Evolutionary conservation across 192 early-diverging fungal genomes (phyloP), one percentile per base, ranked within the genome.

Genomic region (Spizellomyces sp.): DNA sequence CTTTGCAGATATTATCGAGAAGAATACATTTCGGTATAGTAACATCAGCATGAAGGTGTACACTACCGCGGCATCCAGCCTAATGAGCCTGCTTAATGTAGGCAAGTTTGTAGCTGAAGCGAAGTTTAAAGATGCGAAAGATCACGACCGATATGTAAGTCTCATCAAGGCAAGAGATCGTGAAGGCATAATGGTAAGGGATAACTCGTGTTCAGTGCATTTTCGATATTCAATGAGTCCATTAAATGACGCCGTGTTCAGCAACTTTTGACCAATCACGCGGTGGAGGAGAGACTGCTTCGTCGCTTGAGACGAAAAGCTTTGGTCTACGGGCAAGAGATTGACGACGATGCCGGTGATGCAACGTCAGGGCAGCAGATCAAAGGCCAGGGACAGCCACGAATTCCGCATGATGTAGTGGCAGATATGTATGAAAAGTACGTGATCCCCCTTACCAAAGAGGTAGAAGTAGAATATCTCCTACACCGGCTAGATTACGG

Each of bases 101-200:
- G 91, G 95, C 58, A 98, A 97, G 77, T 99, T 95, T 75, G 91
- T 97, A 41, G 96, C 96, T 22, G 97, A 99, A 77, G 90, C 95
- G 21, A 99, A 99, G 81, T 99, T 99, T 80, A 89, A 84, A 68
- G 95, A 91, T 77, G 90, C 86, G 45, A 73, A 67, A 58, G 73
- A 78, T n/a, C 95, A 94, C 72, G 81, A 83, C 48, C 78, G 85
- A 70, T 96, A 95, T 67, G 92, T 95, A 15, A 70, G 69, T 15
- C 76, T 90, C 45, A 96, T 96, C 75, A 79, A 87, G 64, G 77
- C 79, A 46, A 70, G 86, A 55, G 93, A 99, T 67, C 78, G 87
- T 12, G 84, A 90, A 7, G 90, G 87, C 5, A 87, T 98, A 57
- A 89, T 93, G 80, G 63, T 65, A 62, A 15, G 60, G 15, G 36